These are phyloP conservation scores for Fusarium udum DNA, from an alignment of 2,329 filamentous ascomycete species.

Conservation along the genomic window DNA sequence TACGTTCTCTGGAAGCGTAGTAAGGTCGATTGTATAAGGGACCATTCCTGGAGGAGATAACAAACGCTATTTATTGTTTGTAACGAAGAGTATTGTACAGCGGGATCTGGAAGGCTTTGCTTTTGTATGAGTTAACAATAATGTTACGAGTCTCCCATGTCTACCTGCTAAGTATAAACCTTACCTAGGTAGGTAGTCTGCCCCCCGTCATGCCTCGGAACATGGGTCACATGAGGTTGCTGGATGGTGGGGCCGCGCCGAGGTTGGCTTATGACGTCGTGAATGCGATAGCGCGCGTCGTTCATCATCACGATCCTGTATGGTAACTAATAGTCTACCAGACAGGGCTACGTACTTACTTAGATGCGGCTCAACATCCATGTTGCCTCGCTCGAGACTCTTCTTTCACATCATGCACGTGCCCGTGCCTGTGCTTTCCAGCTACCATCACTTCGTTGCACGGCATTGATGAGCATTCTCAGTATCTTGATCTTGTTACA, in stretches of 20 bases:
- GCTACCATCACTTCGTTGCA: neutral
- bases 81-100: neutral
- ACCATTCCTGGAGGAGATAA: neutral
- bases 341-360: neutral
- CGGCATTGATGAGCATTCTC: neutral
- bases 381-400: conserved; percentile 4
- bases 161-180: neutral
- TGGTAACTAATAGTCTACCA: neutral
- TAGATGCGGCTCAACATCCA: conserved; percentile 6
- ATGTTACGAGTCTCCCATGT: neutral
- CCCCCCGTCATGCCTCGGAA: conserved; percentile 12
- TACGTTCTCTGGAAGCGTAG: neutral
- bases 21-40: neutral
- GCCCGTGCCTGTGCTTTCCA: conserved; percentile 3
- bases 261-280: conserved; percentile 37
- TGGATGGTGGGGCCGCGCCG: conserved; percentile 4
- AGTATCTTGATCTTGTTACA: neutral
- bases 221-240: conserved; percentile 33
- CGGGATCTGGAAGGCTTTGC: neutral
- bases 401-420: conserved; percentile 10
- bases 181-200: neutral
- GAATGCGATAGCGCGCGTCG: conserved; percentile 9
- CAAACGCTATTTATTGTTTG: neutral
- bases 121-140: neutral
- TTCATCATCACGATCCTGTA: neutral